Evolutionary conservation across 2,329 filamentous ascomycete species (phyloP), one percentile per base, ranked within the genome.

Genomic region (Nemania sp.): DNA sequence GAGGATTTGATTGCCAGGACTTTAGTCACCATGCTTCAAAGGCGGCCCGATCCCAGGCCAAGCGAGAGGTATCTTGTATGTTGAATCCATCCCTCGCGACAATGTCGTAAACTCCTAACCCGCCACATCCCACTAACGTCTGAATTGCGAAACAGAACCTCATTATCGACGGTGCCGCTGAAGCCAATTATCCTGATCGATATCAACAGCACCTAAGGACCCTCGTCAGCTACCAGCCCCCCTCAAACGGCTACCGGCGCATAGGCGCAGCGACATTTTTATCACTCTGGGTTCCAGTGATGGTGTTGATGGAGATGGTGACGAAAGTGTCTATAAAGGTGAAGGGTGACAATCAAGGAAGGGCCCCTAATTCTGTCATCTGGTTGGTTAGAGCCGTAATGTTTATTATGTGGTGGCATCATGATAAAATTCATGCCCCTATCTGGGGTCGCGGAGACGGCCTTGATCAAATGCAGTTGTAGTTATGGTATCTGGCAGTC

Each of bases 391-490:
- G 62, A 29, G 11, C 32, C 5, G 52, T 52, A 2, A 52, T 69
- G 24, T 35, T 59, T 26, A 8, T 32, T 3, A 66, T 69, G 58
- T 71, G 62, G 69, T 45, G 57, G 24, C 47, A 67, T 54, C 66
- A 71, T 49, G 64, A 70, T 49, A 62, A 54, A 22, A 35, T 70
- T 10, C 62, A 65, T 56, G 65, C 53, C 5, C 62, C 65, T 2
- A 55, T 68, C 1, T 68, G 61, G 52, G 66, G 66, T 5, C n/a
- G 55, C 26, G 69, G 67, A 18, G 67, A 69, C 43, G 67, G 63
- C 45, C 18, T 47, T 47, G 45, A 47, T 47, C 45, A 47, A 47
- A 47, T 5, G 45, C n/a, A 47, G 45, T 47, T 22, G 20, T 47
- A 22, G 45, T 47, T 22, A 47, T 47, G 45, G 45, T 22, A 47